Conservation (phyloP, 495 filamentous ascomycete genomes). For the Neurospora cerealis region DNA sequence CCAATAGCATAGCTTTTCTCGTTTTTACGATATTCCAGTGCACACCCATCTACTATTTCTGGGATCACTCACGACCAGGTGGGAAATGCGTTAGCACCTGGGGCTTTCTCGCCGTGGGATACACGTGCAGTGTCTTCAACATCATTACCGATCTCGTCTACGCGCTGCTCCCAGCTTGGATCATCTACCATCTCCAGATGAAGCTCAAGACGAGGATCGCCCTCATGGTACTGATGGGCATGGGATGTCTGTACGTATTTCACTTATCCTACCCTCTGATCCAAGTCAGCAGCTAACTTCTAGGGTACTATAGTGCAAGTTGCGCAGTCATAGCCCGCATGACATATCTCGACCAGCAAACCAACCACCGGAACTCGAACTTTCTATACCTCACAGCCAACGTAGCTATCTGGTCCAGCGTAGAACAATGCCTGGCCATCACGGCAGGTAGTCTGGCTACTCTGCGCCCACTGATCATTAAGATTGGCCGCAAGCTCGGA, state of each 20-base stretch:
- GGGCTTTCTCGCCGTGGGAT: constrained; percentile 13
- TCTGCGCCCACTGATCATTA: constrained; percentile 17
- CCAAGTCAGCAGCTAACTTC: neutral
- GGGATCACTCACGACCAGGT: constrained; percentile 1
- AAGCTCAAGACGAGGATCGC: constrained; percentile 9
- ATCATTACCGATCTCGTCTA: constrained; percentile 24
- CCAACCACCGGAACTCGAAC: constrained; percentile 5
- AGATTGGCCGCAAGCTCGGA: neutral
- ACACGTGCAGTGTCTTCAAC: constrained; percentile 16
- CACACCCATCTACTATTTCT: constrained; percentile 18
- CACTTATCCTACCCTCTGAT: neutral
- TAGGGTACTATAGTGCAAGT: constrained; percentile 14
- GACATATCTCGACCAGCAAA: constrained; percentile 8
- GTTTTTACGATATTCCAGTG: constrained; percentile 18
- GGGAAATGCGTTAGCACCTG: constrained; percentile 17
- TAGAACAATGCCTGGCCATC: constrained; percentile 23
- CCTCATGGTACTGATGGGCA: constrained; percentile 10
- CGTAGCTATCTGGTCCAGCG: constrained; percentile 24
- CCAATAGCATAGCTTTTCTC: constrained; percentile 7
- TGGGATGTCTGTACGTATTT: constrained; percentile 15
- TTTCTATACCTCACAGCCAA: constrained; percentile 18
- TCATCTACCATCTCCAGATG: constrained; percentile 22
- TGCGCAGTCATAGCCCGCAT: constrained; percentile 18
- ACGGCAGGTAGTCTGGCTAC: constrained; percentile 22
- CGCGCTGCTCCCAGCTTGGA: constrained; percentile 22